Percentiles rank a stretch among this genome's conserved stretches.
Evolutionary conservation across 176 grass and related monocot genomes (phyloP).

Genomic region (Ampelocalamus luodianensis): DNA sequence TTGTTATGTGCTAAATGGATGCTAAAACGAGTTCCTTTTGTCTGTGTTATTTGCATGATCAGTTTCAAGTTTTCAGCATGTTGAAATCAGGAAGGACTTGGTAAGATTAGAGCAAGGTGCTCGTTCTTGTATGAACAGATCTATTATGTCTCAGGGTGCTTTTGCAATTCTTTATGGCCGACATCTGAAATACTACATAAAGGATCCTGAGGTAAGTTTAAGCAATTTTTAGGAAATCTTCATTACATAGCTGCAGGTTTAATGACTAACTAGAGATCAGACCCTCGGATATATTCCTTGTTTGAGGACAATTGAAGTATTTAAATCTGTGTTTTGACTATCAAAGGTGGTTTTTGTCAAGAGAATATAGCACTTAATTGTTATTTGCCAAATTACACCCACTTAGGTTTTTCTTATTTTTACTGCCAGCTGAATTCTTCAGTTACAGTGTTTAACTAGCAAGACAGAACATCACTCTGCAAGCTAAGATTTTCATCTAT

Average conservation of each 20-base stretch:
- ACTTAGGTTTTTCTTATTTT: conserved; percentile 18
- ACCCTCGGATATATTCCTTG: conserved; percentile 18
- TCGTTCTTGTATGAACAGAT: conserved; percentile 66
- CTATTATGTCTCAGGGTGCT: conserved; percentile 62
- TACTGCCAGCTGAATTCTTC: conserved; percentile 10
- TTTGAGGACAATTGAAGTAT: not conserved
- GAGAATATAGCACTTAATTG: not conserved
- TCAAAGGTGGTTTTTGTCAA: not conserved
- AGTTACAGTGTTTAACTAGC: conserved; percentile 32
- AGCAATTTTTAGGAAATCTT: conserved; percentile 12
- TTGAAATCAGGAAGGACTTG: conserved; percentile 60
- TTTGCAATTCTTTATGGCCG: conserved; percentile 80
- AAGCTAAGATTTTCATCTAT: not conserved
- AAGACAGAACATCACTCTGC: not conserved
- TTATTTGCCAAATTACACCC: not conserved
- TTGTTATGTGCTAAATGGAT: conserved; percentile 6
- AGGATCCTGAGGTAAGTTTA: conserved; percentile 61
- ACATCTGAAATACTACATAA: conserved; percentile 75
- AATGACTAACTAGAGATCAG: conserved; percentile 17
- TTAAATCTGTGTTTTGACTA: conserved; percentile 8
- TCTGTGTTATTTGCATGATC: conserved; percentile 27
- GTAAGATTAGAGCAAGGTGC: conserved; percentile 76
- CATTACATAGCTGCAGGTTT: not conserved
- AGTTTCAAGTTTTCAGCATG: conserved; percentile 73
- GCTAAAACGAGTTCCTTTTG: conserved; percentile 13